Conservation (phyloP, 2,329 filamentous ascomycete genomes). For the Penicillium sp. region DNA sequence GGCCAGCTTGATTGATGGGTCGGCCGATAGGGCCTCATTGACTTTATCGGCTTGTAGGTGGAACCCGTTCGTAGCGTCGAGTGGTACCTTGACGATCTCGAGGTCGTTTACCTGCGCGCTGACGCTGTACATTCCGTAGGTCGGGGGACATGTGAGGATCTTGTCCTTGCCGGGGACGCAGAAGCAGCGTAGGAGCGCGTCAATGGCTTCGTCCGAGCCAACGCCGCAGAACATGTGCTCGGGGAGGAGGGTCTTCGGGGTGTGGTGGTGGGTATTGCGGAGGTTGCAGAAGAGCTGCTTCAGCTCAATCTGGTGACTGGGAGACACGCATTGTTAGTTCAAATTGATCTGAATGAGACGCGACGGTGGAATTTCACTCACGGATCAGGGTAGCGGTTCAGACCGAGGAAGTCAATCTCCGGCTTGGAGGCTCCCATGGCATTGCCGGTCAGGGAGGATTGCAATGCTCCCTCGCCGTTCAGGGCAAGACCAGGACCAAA, state of each 20-base stretch:
- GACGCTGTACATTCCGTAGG: slow-evolving; percentile 97
- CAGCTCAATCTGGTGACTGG: slow-evolving; percentile 75
- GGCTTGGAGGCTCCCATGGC: slow-evolving; percentile 48
- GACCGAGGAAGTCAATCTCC: slow-evolving; percentile 71
- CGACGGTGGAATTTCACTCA: slow-evolving; percentile 28
- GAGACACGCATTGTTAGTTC: neutral
- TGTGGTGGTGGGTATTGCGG: slow-evolving; percentile 80
- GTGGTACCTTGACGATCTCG: slow-evolving; percentile 78
- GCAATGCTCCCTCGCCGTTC: slow-evolving; percentile 49
- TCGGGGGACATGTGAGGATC: slow-evolving; percentile 92
- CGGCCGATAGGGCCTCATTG: slow-evolving; percentile 61
- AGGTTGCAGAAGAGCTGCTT: slow-evolving; percentile 85
- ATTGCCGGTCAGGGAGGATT: slow-evolving; percentile 45
- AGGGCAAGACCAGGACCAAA: slow-evolving; percentile 76
- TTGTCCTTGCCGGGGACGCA: slow-evolving; percentile 83
- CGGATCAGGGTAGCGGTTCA: slow-evolving; percentile 95
- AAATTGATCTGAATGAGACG: neutral
- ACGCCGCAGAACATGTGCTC: slow-evolving; percentile 92
- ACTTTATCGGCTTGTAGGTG: slow-evolving; percentile 71
- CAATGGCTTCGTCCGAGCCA: slow-evolving; percentile 94
- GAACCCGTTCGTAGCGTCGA: slow-evolving; percentile 71
- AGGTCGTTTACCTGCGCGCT: slow-evolving; percentile 94
- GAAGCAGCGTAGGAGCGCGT: slow-evolving; percentile 89
- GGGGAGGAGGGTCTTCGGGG: slow-evolving; percentile 68
- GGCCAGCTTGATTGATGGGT: slow-evolving; percentile 74